Percentiles rank a stretch among this genome's conserved stretches.
Evolutionary conservation across 805 yeast species (phyloP).

Genomic region (Myxozyma neglecta): DNA sequence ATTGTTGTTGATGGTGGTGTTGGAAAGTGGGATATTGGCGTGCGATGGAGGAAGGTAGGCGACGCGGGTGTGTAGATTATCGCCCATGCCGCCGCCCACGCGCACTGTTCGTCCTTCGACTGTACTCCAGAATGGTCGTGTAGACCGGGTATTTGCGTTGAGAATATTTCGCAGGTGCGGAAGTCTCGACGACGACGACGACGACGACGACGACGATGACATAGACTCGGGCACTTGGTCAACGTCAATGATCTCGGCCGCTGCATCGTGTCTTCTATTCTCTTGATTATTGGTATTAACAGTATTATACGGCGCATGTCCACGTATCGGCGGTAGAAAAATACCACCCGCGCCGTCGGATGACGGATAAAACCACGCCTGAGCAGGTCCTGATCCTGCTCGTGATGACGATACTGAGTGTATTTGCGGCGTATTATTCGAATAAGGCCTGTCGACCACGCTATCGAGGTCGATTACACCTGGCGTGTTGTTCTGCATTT

Average conservation of each 20-base stretch:
- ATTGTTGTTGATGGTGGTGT: too few relatives aligned
- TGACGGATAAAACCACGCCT: not conserved
- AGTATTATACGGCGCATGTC: not conserved
- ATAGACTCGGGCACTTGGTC: conserved; percentile 14
- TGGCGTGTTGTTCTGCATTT: not conserved
- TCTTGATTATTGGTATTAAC: not conserved
- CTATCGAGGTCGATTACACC: conserved; percentile 3
- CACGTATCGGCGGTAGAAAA: not conserved
- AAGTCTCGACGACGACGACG: conserved; percentile 16
- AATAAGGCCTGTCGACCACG: not conserved
- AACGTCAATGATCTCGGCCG: conserved; percentile 18
- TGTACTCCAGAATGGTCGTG: not conserved
- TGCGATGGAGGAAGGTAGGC: conserved; percentile 3
- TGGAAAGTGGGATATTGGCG: too few relatives aligned
- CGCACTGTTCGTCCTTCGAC: not conserved
- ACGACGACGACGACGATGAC: conserved; percentile 11
- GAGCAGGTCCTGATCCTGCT: not conserved
- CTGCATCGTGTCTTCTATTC: not conserved
- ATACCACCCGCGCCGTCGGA: not conserved
- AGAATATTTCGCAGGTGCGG: conserved; percentile 1
- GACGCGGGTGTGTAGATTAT: conserved; percentile 1
- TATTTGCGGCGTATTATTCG: not conserved
- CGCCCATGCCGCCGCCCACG: conserved; percentile 23
- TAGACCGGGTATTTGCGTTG: not conserved
- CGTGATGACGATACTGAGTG: not conserved